phyloP scores from a whole-genome alignment of 768 basidiomycete species.

The Macrolepiota albuminosa region DNA sequence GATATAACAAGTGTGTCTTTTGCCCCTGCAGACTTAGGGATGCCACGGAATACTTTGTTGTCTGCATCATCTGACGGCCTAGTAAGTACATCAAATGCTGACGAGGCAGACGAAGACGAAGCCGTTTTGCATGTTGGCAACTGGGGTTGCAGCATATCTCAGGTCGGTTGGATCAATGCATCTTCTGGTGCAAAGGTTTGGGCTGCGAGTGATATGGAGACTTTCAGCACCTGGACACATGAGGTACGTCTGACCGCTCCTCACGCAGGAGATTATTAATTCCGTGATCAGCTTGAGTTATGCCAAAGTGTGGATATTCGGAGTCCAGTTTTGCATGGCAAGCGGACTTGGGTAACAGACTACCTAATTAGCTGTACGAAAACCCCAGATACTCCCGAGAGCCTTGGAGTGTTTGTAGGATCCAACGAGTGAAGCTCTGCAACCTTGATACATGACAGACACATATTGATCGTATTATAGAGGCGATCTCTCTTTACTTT shows the following conservation, averaged over 20 bases:
- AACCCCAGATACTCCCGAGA: slow-evolving; percentile 24
- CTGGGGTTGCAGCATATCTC: slow-evolving; percentile 77
- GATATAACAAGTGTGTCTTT: slow-evolving; percentile 80
- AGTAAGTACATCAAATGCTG: slow-evolving; percentile 62
- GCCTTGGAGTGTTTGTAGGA: slow-evolving; percentile 58
- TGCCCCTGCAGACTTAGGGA: slow-evolving; percentile 22
- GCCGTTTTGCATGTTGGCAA: slow-evolving; percentile 78
- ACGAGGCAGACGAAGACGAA: slow-evolving; percentile 86
- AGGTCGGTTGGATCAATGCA: slow-evolving; percentile 61
- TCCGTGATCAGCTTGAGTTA: slow-evolving; percentile 48
- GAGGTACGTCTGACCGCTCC: slow-evolving; percentile 42
- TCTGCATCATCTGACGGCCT: slow-evolving; percentile 86
- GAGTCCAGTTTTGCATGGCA: slow-evolving; percentile 52
- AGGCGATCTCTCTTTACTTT: slow-evolving; percentile 55
- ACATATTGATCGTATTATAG: slow-evolving; percentile 24
- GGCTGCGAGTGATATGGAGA: slow-evolving; percentile 95
- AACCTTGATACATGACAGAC: background rate
- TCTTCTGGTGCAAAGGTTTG: slow-evolving; percentile 46
- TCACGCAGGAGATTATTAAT: background rate
- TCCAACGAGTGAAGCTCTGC: slow-evolving; percentile 62
- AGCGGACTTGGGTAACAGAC: slow-evolving; percentile 72
- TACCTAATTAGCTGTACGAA: slow-evolving; percentile 59
- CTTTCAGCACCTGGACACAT: slow-evolving; percentile 76
- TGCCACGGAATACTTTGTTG: slow-evolving; percentile 42
- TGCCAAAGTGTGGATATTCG: slow-evolving; percentile 59